These are phyloP conservation scores for Pittosporum tobira DNA, from an alignment of 129 eudicot genomes.

Conservation along the genomic window DNA sequence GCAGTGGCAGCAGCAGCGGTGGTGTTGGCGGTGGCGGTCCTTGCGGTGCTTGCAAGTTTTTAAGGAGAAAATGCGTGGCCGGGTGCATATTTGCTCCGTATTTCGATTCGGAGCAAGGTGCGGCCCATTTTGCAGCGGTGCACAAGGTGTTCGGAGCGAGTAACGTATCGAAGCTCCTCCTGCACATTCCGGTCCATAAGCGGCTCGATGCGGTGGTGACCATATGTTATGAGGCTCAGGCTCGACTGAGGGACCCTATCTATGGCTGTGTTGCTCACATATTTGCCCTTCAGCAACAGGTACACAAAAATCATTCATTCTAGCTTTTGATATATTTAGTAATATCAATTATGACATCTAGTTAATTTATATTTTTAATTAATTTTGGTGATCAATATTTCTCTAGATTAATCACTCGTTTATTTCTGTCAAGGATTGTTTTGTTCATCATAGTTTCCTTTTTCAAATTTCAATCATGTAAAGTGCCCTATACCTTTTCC, in stretches of 20 bases:
- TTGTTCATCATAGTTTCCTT: background rate
- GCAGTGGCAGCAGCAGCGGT: slow-evolving; percentile 20
- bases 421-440: too few relatives aligned
- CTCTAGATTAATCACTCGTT: too few relatives aligned
- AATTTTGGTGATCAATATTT: too few relatives aligned
- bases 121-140: slow-evolving; percentile 73
- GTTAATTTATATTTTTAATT: too few relatives aligned
- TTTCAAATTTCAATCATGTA: background rate
- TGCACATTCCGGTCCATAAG: slow-evolving; percentile 50
- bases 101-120: slow-evolving; percentile 83
- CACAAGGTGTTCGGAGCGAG: slow-evolving; percentile 89
- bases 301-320: too few relatives aligned
- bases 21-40: slow-evolving; percentile 54
- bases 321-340: background rate
- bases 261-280: slow-evolving; percentile 78
- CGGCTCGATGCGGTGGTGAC: slow-evolving; percentile 80
- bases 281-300: slow-evolving; percentile 84
- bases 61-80: slow-evolving; percentile 64
- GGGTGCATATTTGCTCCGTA: slow-evolving; percentile 87
- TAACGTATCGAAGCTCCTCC: slow-evolving; percentile 60
- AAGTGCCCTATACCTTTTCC: slow-evolving; percentile 6
- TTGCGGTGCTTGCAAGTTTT: slow-evolving; percentile 85
- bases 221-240: slow-evolving; percentile 74
- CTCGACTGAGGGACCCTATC: slow-evolving; percentile 70
- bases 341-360: too few relatives aligned